These are phyloP conservation scores for Agaricus bisporus DNA, from an alignment of 768 basidiomycete genomes.

Conservation along the genomic window DNA sequence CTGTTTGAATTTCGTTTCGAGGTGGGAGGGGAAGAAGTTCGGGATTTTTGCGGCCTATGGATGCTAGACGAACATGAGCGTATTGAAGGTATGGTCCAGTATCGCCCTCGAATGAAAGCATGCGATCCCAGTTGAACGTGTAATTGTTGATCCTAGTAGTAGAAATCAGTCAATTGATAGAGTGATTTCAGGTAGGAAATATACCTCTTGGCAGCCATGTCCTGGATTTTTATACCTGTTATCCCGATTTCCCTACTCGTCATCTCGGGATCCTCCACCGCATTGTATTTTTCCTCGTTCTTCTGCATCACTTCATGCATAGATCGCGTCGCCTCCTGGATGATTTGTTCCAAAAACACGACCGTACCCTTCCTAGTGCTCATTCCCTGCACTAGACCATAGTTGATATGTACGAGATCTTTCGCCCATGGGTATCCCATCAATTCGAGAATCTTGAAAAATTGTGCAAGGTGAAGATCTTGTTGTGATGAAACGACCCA, in stretches of 20 bases:
- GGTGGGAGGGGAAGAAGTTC: slow-evolving; percentile 71
- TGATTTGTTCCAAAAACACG: slow-evolving; percentile 91
- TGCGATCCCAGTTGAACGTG: slow-evolving; percentile 87
- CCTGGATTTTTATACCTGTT: slow-evolving; percentile 95
- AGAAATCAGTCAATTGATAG: not conserved
- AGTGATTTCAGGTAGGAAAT: slow-evolving; percentile 13
- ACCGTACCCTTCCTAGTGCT: slow-evolving; percentile 83
- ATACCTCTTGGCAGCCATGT: slow-evolving; percentile 91
- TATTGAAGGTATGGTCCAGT: slow-evolving; percentile 94
- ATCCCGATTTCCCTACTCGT: slow-evolving; percentile 84
- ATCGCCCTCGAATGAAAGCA: slow-evolving; percentile 93
- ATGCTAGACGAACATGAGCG: slow-evolving; percentile 90
- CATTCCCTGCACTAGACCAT: slow-evolving; percentile 92
- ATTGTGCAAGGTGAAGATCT: slow-evolving; percentile 82
- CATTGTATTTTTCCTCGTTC: slow-evolving; percentile 73
- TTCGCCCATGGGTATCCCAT: slow-evolving; percentile 90
- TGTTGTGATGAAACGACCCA: slow-evolving; percentile 89
- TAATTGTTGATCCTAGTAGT: slow-evolving; percentile 84
- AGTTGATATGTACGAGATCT: slow-evolving; percentile 82
- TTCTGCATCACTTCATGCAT: slow-evolving; percentile 93
- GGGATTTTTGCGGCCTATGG: slow-evolving; percentile 89
- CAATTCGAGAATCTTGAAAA: slow-evolving; percentile 89
- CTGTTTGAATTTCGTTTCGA: slow-evolving; percentile 59
- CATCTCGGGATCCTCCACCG: slow-evolving; percentile 80
- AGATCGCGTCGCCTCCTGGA: slow-evolving; percentile 76